A percentile compares a stretch with the other conserved stretches of the same genome.
Conservation (phyloP, 345 rosid species). For the Lepidium didymum region DNA sequence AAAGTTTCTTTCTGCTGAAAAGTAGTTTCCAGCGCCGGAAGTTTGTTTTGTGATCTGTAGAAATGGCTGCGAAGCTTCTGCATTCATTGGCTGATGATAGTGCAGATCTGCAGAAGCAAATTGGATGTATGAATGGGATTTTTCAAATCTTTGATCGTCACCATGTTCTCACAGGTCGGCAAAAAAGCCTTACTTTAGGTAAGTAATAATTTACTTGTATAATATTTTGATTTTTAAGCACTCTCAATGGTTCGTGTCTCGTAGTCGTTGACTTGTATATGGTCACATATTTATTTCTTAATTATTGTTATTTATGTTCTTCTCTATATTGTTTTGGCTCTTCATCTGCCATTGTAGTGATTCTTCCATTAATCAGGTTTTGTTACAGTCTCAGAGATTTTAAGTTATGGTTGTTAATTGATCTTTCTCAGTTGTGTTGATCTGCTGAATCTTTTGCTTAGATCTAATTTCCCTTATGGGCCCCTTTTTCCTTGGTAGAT, state of each 20-base stretch:
- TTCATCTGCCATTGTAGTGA: constrained; percentile 4
- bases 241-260: constrained; percentile 19
- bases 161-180: constrained; percentile 45
- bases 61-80: constrained; percentile 92
- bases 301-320: constrained; percentile 1
- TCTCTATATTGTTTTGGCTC: not conserved
- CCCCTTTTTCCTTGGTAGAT: constrained; percentile 16
- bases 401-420: not conserved
- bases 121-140: constrained; percentile 94
- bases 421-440: constrained; percentile 18
- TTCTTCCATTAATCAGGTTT: not conserved
- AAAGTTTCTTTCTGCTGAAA: not conserved
- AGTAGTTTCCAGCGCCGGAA: constrained; percentile 18
- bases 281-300: not conserved
- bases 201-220: not conserved
- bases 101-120: constrained; percentile 89
- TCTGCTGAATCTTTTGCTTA: constrained; percentile 23
- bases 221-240: not conserved
- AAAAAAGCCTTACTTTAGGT: constrained; percentile 72
- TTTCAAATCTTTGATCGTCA: constrained; percentile 86
- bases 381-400: constrained; percentile 9
- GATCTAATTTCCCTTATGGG: constrained; percentile 3
- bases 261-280: constrained; percentile 29
- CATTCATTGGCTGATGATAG: constrained; percentile 91
- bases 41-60: constrained; percentile 18